These are phyloP conservation scores for Coffea canephora DNA, from an alignment of 257 asterid species.

Conservation along the genomic window DNA sequence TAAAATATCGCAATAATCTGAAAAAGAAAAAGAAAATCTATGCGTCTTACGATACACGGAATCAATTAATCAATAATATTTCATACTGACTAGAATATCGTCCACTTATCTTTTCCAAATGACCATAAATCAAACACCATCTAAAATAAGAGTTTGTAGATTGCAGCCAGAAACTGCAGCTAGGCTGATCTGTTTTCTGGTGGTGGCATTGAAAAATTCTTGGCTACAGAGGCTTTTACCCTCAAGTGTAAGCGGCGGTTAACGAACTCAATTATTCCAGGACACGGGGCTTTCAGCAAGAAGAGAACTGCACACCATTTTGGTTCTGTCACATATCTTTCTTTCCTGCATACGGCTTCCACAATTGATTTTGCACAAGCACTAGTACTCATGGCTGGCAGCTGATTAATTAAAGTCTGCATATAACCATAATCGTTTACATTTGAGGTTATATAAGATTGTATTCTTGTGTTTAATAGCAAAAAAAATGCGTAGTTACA, in stretches of 20 bases:
- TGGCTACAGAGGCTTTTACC: background rate
- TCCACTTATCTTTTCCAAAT: no score
- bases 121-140: no score
- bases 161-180: background rate
- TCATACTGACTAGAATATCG: no score
- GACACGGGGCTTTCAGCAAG: conserved; percentile 3
- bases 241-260: background rate
- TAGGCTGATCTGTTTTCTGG: background rate
- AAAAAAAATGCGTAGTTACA: no score
- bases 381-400: conserved; percentile 25
- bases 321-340: conserved; percentile 22
- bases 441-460: no score
- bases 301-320: conserved; percentile 4
- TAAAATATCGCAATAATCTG: no score
- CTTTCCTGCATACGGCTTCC: conserved; percentile 15
- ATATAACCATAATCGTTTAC: background rate
- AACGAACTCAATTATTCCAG: conserved; percentile 11
- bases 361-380: conserved; percentile 23
- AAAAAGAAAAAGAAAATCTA: no score
- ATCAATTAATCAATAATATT: no score
- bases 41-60: no score
- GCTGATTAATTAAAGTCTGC: conserved; percentile 1
- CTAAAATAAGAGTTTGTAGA: background rate
- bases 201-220: background rate
- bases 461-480: no score